Conservation (phyloP, 2,329 filamentous ascomycete genomes). For the Pseudocercospora pini-densiflorae region DNA sequence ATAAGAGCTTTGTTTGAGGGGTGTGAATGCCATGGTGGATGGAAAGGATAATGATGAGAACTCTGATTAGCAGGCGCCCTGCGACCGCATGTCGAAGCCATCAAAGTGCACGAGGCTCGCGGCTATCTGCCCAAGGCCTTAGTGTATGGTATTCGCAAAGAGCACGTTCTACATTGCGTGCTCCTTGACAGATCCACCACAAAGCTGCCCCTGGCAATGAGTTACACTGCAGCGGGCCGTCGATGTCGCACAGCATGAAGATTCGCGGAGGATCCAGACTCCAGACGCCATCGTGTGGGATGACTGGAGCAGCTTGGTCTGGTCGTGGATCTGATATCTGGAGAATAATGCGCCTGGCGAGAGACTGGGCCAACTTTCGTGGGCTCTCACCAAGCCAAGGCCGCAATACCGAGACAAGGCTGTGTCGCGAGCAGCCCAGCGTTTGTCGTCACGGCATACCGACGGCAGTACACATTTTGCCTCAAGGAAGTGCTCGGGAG, state of each 20-base stretch:
- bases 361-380: background rate
- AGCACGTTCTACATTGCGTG: slow-evolving; percentile 3
- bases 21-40: background rate
- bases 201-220: slow-evolving; percentile 14
- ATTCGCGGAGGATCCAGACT: slow-evolving; percentile 1
- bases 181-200: slow-evolving; percentile 3
- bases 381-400: background rate
- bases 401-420: background rate
- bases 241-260: slow-evolving; percentile 18
- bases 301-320: background rate
- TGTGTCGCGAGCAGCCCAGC: background rate
- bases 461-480: background rate
- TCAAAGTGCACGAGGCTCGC: background rate
- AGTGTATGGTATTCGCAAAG: background rate
- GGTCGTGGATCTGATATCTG: background rate
- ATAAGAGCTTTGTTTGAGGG: background rate
- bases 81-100: background rate
- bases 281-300: slow-evolving; percentile 7
- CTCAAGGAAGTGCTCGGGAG: background rate
- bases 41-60: background rate
- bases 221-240: slow-evolving; percentile 20
- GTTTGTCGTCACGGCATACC: background rate
- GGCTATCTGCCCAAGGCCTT: too few relatives aligned
- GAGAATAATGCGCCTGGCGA: background rate
- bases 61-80: background rate